Conservation (phyloP, 2,329 filamentous ascomycete species). For the Ascochyta pisi region DNA sequence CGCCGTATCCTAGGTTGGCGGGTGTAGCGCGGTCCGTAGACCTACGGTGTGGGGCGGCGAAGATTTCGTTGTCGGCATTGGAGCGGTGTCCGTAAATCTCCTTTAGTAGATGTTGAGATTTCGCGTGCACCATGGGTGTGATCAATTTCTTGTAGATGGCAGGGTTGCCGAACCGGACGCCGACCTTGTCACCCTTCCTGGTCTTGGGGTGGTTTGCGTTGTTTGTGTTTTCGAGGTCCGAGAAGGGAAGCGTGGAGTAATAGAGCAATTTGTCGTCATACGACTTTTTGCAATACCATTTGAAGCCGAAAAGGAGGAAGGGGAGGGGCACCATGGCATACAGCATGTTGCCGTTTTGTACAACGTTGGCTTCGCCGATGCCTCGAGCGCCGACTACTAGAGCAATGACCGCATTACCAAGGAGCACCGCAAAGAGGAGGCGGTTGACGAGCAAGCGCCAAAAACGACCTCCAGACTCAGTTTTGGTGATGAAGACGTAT, state of each 20-base stretch:
- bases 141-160: slow-evolving; percentile 73
- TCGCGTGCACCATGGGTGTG: slow-evolving; percentile 87
- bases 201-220: slow-evolving; percentile 34
- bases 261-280: slow-evolving; percentile 84
- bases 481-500: slow-evolving; percentile 93
- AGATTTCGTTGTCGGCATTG: slow-evolving; percentile 57
- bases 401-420: slow-evolving; percentile 80
- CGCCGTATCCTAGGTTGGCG: slow-evolving; percentile 73
- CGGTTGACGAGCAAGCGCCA: slow-evolving; percentile 93
- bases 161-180: slow-evolving; percentile 84
- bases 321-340: slow-evolving; percentile 76
- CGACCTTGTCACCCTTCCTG: slow-evolving; percentile 66
- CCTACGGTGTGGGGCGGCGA: slow-evolving; percentile 31
- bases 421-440: slow-evolving; percentile 79
- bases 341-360: slow-evolving; percentile 60
- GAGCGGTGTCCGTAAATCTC: slow-evolving; percentile 83
- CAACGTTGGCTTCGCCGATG: slow-evolving; percentile 50
- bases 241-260: slow-evolving; percentile 67
- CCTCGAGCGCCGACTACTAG: slow-evolving; percentile 77
- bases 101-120: slow-evolving; percentile 82
- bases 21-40: slow-evolving; percentile 48
- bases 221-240: slow-evolving; percentile 61
- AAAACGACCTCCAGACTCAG: slow-evolving; percentile 89
- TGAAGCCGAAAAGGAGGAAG: slow-evolving; percentile 80
- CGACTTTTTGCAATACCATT: slow-evolving; percentile 75